Evolutionary conservation across 2,329 filamentous ascomycete species (phyloP), one percentile per base, ranked within the genome.

Genomic region (Colletotrichum horii): DNA sequence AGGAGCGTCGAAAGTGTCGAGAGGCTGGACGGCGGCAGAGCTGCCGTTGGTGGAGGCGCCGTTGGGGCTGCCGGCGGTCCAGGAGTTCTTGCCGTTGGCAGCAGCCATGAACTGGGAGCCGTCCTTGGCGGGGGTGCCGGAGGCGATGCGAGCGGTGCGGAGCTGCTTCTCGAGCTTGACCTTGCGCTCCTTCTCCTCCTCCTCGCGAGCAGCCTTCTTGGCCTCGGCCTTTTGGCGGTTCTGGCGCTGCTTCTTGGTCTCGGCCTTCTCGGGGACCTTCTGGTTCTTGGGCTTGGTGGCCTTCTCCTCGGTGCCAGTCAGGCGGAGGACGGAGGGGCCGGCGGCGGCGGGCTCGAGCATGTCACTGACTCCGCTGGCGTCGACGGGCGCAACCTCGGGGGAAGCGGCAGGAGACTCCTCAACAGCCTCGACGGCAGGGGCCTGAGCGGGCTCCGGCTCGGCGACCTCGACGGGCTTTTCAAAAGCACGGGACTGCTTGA

Each of bases 191-290:
- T 93, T 91, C 86, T 98, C 96, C 1, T 94, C 92, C 80, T 94
- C 94, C 82, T 96, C 93, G 34, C 94, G 92, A 73, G 91, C 89
- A 34, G 89, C 88, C 89, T 95, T 97, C 81, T 93, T 92, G 74
- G 92, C 93, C 85, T 98, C 96, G 48, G 91, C 93, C 92, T 98
- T 98, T 88, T 94, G 92, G 79, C 93, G 92, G 87, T 98, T 97
- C 88, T 98, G 96, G 76, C 96, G 93, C 88, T 98, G 95, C 89
- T 98, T 98, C 93, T 98, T 98, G 24, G 94, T 94, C 88, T 98
- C 94, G 22, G 90, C 91, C 65, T 91, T 89, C 83, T 95, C 92
- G 78, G 91, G 88, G 55, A 89, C 87, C 86, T 93, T 91, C 78
- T 88, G 86, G 80, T 90, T 88, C 85, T 92, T 92, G 77, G 89